Base-by-base conservation (phyloP, 768 basidiomycete species). In the Gautieria morchelliformis region DNA sequence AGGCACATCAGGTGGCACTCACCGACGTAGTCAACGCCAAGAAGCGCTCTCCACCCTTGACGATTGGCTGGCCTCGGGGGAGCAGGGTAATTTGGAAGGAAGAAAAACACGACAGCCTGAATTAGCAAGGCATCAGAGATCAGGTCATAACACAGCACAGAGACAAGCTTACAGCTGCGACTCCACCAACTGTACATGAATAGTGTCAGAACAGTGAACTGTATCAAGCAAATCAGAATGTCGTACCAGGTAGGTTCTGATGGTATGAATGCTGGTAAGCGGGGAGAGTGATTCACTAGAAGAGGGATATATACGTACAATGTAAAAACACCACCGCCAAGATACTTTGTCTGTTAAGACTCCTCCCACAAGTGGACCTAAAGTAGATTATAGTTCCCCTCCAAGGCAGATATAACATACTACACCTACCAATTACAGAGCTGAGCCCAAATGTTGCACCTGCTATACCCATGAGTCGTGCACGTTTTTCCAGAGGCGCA, bases 271-370 rank as follows among this genome's bases (percentile, higher is more conserved):
- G 27, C 27, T 61, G 52, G 61, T 17, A 19, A 40, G 12, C 9
- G 27, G 35, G 24, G 33, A 32, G 17, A 53, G 6, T 33, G 40
- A 39, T 37, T 37, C 35, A 9, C 10, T 9, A 9, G 39, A 15
- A 44, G 53, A 24, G 22, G n/a, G 22, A n/a, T 11, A 33, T 33
- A 15, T 9, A 59, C 45, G 14, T n/a, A 57, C 56, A 7, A 57
- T 59, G 55, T 61, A 66, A 63, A 67, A 66, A 59, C 69, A 70
- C 68, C 71, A 73, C 39, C 74, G 55, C 74, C 75, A 77, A 3
- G 67, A 5, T 39, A 32, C 45, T n/a, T 22, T 32, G 12, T 57
- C 24, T 2, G 56, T 57, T 19, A 57, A 37, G 1, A 45, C 56
- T 5, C 56, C 56, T 32, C 56, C 56, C 32, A 57, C 56, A 17